These are phyloP conservation scores for Mallotus repandus DNA, from an alignment of 441 rosid species.

Conservation along the genomic window DNA sequence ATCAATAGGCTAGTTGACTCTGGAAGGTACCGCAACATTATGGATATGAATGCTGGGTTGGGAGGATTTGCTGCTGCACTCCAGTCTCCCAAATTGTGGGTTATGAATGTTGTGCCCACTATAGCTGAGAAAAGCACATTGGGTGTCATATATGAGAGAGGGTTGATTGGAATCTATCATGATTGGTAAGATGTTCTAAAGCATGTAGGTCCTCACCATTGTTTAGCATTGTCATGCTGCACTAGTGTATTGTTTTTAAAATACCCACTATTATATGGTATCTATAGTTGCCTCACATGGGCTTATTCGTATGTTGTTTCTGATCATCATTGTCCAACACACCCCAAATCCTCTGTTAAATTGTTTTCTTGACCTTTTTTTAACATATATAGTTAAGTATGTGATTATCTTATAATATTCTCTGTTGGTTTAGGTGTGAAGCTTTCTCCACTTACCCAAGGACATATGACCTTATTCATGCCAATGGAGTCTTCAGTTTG, in stretches of 20 bases:
- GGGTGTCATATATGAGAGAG: conserved; percentile 86
- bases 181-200: conserved; percentile 58
- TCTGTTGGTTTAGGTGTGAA: conserved; percentile 69
- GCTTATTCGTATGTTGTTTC: too few species aligned
- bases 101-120: conserved; percentile 91
- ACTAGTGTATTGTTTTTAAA: background rate
- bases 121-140: conserved; percentile 64
- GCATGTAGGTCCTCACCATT: background rate
- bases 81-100: conserved; percentile 88
- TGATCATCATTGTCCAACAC: too few species aligned
- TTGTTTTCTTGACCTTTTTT: too few species aligned
- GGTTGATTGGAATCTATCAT: conserved; percentile 93
- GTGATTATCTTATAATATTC: background rate
- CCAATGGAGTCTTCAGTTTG: conserved; percentile 77
- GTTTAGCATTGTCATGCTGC: background rate
- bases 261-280: background rate
- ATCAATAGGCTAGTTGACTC: conserved; percentile 72
- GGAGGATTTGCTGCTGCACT: conserved; percentile 96
- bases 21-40: conserved; percentile 75
- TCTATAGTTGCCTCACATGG: background rate
- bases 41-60: conserved; percentile 96
- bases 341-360: background rate
- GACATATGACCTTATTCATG: conserved; percentile 89
- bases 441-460: conserved; percentile 97
- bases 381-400: too few species aligned